Conservation (phyloP, 1,284 basidiomycete genomes). For the Coniferiporia weirii region DNA sequence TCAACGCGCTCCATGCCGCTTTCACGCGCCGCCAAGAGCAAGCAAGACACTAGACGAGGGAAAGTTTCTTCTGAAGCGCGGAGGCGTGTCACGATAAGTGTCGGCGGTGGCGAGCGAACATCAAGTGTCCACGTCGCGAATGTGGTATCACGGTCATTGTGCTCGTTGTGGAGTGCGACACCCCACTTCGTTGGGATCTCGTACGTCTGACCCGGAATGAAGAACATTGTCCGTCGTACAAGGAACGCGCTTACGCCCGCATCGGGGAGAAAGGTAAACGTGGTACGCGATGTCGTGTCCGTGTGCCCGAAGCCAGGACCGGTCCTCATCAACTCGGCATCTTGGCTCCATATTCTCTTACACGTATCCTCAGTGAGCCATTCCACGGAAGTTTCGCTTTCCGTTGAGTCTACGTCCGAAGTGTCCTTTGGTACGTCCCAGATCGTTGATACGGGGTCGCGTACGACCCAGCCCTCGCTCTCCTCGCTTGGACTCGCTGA, state of each 20-base stretch:
- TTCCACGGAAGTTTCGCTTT: background rate
- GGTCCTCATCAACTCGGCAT: conserved; percentile 18
- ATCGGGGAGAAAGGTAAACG: conserved; percentile 14
- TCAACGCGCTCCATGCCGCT: conserved; percentile 43
- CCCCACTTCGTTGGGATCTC: conserved; percentile 9
- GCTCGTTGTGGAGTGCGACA: background rate
- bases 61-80: conserved; percentile 35
- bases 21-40: conserved; percentile 36
- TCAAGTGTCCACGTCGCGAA: conserved; percentile 56
- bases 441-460: conserved; percentile 36
- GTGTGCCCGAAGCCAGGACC: background rate
- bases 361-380: conserved; percentile 8
- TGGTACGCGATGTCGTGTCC: background rate
- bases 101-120: conserved; percentile 29
- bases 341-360: conserved; percentile 13
- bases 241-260: conserved; percentile 14
- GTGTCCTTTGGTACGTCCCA: conserved; percentile 32
- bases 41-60: conserved; percentile 32
- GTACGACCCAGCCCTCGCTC: conserved; percentile 45
- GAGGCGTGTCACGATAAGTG: conserved; percentile 48
- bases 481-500: conserved; percentile 35
- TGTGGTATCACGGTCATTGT: conserved; percentile 3
- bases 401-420: background rate
- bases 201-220: conserved; percentile 37
- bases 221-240: conserved; percentile 21